Evolutionary conservation across 306 rosid genomes (phyloP).

Genomic region (Cucumis melo): DNA sequence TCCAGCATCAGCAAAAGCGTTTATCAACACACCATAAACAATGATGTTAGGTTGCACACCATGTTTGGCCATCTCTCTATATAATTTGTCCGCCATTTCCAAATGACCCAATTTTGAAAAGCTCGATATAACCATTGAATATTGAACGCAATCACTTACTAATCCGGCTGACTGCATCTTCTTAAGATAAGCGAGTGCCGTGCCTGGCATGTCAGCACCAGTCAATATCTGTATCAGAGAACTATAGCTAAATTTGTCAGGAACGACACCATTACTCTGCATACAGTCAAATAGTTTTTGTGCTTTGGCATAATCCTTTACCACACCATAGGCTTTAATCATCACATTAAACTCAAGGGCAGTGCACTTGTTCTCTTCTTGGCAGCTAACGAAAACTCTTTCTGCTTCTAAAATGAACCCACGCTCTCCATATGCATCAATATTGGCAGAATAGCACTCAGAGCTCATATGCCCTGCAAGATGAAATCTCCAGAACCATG

Average conservation of each 20-base stretch:
- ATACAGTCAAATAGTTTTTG: conserved; percentile 52
- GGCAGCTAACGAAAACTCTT: conserved; percentile 53
- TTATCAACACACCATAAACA: conserved; percentile 56
- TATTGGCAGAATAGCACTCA: conserved; percentile 60
- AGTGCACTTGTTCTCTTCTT: conserved; percentile 36
- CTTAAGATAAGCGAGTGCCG: conserved; percentile 42
- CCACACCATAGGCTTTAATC: conserved; percentile 81
- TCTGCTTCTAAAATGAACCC: conserved; percentile 61
- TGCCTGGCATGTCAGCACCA: conserved; percentile 43
- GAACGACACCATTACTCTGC: conserved; percentile 33
- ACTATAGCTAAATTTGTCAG: conserved; percentile 54
- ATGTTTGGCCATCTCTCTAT: conserved; percentile 50
- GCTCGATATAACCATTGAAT: conserved; percentile 61
- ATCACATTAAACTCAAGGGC: conserved; percentile 81
- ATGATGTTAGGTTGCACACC: conserved; percentile 49
- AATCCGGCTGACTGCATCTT: conserved; percentile 64
- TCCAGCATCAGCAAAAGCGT: conserved; percentile 62
- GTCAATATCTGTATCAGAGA: conserved; percentile 68
- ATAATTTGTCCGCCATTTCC: conserved; percentile 43
- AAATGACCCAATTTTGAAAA: conserved; percentile 44
- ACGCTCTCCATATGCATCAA: conserved; percentile 68
- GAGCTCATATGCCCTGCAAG: conserved; percentile 42
- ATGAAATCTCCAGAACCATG: conserved; percentile 66
- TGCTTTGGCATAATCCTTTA: conserved; percentile 36
- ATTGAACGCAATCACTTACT: conserved; percentile 52